Conservation (phyloP, 208 protist genomes). For the Trypanosomatidae sp. region DNA sequence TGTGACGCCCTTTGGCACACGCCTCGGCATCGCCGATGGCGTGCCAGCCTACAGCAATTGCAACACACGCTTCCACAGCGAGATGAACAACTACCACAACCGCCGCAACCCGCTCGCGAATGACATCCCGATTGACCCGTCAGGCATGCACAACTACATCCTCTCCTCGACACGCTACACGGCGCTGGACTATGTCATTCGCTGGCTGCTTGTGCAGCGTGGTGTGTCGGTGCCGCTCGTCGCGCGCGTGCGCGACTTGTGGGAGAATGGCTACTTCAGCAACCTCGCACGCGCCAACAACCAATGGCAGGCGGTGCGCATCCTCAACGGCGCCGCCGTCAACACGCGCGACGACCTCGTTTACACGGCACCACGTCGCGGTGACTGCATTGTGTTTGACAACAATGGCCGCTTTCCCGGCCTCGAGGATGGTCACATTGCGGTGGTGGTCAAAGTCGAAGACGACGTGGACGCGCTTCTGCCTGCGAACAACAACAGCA, state of each 20-base stretch:
- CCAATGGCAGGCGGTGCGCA: slow-evolving; percentile 18
- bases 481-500: not conserved
- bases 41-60: slow-evolving; percentile 64
- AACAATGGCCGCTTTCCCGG: not conserved
- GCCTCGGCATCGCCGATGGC: slow-evolving; percentile 32
- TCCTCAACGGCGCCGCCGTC: slow-evolving; percentile 22
- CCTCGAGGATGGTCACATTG: slow-evolving; percentile 13
- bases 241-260: slow-evolving; percentile 11
- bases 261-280: slow-evolving; percentile 18
- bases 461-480: slow-evolving; percentile 18
- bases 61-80: slow-evolving; percentile 10
- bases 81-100: slow-evolving; percentile 14
- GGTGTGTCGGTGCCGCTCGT: slow-evolving; percentile 13
- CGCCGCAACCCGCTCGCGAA: slow-evolving; percentile 23
- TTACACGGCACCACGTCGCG: slow-evolving; percentile 19
- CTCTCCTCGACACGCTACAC: no score
- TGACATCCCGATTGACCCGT: slow-evolving; percentile 13
- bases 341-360: slow-evolving; percentile 18
- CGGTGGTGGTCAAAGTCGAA: slow-evolving; percentile 43
- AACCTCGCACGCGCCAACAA: slow-evolving; percentile 16
- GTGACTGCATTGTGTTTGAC: slow-evolving; percentile 27
- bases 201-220: slow-evolving; percentile 26
- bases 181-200: slow-evolving; percentile 25
- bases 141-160: no score
- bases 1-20: slow-evolving; percentile 19